Base-by-base conservation (phyloP, 2,329 filamentous ascomycete genomes). In the Daldinia sp. region DNA sequence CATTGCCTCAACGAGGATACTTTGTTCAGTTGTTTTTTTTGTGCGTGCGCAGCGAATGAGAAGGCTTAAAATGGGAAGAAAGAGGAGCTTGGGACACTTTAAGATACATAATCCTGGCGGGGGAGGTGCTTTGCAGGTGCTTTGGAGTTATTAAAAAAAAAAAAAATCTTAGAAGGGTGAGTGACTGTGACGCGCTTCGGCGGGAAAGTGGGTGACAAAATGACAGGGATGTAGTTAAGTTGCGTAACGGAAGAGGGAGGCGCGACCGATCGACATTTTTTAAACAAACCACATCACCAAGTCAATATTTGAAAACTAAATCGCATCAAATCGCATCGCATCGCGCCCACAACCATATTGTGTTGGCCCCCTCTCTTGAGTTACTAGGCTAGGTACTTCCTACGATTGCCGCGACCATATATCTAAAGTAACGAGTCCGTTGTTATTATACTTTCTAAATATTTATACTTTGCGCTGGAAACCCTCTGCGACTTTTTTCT, bases 261-360 rank as follows among this genome's bases (percentile, higher is more conserved):
- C 66, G 66, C 66, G 66, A 68, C 66, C 39, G 64, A 68, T 67
- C 61, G 55, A 64, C 64, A 52, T 50, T 62, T 64, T 64, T 64
- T 62, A 64, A 66, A 67, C 58, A 67, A 67, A 67, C 61, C 64
- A 67, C 66, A 64, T 67, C 66, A 64, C 58, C 61, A 66, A 63
- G 63, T 67, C 64, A 67, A 67, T 63, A 66, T 64, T 64, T 53
- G 53, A 58, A 60, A 65, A 58, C 58, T 37, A 49, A 49, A 64
- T 57, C 58, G 27, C 50, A 61, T 58, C 57, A 43, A 53, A 64
- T 57, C 53, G 27, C 37, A 61, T 61, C 52, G 39, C 51, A 67
- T 53, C 64, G 25, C 54, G 58, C 9, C 9, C 50, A 29, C 48
- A 64, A 45, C 39, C 39, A 21, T 25, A 45, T 45, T 45, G 39